Percentiles rank a stretch among this genome's conserved stretches.
phyloP scores from a whole-genome alignment of 768 basidiomycete genomes.

The Naganishia vishniacii region DNA sequence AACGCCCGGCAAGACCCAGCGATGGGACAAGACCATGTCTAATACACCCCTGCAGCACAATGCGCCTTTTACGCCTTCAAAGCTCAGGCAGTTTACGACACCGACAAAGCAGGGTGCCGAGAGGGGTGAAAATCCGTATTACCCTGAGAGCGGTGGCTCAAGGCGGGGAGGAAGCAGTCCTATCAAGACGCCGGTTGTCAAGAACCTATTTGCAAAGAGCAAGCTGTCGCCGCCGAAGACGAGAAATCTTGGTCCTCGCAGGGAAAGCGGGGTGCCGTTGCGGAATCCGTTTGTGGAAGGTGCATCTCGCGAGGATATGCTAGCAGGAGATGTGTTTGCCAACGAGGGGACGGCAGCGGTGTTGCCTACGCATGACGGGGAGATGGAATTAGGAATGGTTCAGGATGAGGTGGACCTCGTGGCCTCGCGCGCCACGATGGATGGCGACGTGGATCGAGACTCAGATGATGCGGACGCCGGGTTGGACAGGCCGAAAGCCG shows the following conservation, averaged over 20 bases:
- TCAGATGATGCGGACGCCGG: constrained; percentile 7
- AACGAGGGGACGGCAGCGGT: constrained; percentile 8
- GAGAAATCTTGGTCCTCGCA: constrained; percentile 6
- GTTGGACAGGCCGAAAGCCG: background rate
- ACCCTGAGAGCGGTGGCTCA: background rate
- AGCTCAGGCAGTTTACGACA: background rate
- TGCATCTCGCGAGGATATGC: background rate
- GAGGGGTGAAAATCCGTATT: constrained; percentile 2
- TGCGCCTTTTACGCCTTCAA: constrained; percentile 5
- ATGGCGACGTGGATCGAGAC: constrained; percentile 12
- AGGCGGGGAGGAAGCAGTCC: background rate
- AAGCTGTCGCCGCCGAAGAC: background rate
- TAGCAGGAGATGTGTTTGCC: background rate
- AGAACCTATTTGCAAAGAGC: constrained; percentile 7
- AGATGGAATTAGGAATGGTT: background rate
- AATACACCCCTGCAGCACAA: constrained; percentile 14
- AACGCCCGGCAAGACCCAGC: constrained; percentile 9
- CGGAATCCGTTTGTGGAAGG: constrained; percentile 12
- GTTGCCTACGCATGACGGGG: too few species aligned
- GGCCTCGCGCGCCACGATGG: constrained; percentile 12
- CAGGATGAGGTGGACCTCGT: constrained; percentile 15
- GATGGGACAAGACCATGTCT: constrained; percentile 13
- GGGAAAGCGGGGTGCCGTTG: background rate
- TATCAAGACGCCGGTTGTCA: constrained; percentile 10
- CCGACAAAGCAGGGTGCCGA: background rate